phyloP scores from a whole-genome alignment of 73 alveolate species.

The Breviolum minutum region DNA sequence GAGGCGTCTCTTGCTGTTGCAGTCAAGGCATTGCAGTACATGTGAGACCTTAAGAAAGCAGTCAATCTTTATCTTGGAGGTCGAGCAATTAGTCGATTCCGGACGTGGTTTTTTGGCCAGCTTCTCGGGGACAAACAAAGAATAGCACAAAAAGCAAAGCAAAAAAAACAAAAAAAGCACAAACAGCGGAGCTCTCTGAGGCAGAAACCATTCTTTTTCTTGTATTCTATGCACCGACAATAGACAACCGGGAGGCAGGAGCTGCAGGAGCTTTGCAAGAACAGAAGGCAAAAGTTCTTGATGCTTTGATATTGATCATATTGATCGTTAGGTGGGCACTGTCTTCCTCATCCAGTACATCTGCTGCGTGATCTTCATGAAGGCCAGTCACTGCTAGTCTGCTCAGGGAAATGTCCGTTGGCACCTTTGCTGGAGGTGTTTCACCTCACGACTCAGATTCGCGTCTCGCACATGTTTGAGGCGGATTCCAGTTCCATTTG shows the following conservation, averaged over 20 bases:
- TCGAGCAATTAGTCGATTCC: slow-evolving; percentile 83
- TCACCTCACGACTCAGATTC: slow-evolving; percentile 91
- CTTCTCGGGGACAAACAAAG: background rate
- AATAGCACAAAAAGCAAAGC: background rate
- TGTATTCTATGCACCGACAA: slow-evolving; percentile 89
- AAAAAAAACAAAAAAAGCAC: background rate
- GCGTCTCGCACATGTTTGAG: slow-evolving; percentile 95
- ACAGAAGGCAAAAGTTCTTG: background rate
- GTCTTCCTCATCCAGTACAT: slow-evolving; percentile 84
- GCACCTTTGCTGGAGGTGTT: background rate
- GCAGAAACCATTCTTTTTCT: slow-evolving; percentile 85
- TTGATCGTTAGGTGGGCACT: slow-evolving; percentile 60
- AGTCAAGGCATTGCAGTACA: background rate
- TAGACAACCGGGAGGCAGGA: slow-evolving; percentile 68
- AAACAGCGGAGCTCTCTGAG: background rate
- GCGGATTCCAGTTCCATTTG: background rate
- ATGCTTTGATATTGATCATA: background rate
- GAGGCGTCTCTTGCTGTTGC: slow-evolving; percentile 10
- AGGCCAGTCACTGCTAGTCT: background rate
- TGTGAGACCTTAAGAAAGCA: no score
- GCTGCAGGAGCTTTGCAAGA: no score
- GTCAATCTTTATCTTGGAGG: background rate
- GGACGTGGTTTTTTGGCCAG: slow-evolving; percentile 83
- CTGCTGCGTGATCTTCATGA: slow-evolving; percentile 94
- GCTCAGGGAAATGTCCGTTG: background rate